Percentiles rank a stretch among this genome's conserved stretches.
These are phyloP conservation scores for Coleophoma eucalyptorum DNA, from an alignment of 2,329 filamentous ascomycete genomes.

Conservation along the genomic window DNA sequence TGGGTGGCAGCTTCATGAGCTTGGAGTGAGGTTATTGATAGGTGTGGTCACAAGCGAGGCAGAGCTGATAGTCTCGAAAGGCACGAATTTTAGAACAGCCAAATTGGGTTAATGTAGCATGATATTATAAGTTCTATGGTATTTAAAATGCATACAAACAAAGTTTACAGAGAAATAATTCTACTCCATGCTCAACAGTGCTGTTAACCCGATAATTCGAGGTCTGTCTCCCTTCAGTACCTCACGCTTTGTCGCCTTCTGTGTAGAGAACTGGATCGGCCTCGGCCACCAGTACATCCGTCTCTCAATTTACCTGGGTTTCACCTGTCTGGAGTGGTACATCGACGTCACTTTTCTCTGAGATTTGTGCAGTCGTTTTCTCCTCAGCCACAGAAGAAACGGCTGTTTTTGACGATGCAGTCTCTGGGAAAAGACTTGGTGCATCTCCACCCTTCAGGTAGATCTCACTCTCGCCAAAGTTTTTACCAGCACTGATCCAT, in stretches of 20 bases:
- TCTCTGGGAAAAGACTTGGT: constrained; percentile 13
- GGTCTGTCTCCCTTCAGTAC: not conserved
- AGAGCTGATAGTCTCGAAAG: not conserved
- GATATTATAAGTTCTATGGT: not conserved
- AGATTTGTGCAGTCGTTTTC: constrained; percentile 1
- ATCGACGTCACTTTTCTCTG: constrained; percentile 1
- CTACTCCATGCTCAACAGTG: not conserved
- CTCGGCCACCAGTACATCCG: not conserved
- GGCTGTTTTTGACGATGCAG: no score
- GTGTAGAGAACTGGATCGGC: not conserved
- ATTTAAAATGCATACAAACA: not conserved
- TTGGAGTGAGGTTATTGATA: not conserved
- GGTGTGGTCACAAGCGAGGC: not conserved
- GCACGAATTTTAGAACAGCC: not conserved
- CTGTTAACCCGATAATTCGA: not conserved
- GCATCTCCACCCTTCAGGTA: constrained; percentile 68
- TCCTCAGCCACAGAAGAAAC: no score
- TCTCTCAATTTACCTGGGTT: constrained; percentile 3
- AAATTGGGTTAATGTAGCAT: not conserved
- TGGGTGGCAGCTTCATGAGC: not conserved
- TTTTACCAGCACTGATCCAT: constrained; percentile 78
- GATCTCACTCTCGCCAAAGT: constrained; percentile 81
- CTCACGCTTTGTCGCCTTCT: constrained; percentile 2
- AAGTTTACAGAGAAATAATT: not conserved
- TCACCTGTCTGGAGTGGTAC: not conserved